Evolutionary conservation across 495 filamentous ascomycete species (phyloP).

Genomic region (Xylaria longipes): DNA sequence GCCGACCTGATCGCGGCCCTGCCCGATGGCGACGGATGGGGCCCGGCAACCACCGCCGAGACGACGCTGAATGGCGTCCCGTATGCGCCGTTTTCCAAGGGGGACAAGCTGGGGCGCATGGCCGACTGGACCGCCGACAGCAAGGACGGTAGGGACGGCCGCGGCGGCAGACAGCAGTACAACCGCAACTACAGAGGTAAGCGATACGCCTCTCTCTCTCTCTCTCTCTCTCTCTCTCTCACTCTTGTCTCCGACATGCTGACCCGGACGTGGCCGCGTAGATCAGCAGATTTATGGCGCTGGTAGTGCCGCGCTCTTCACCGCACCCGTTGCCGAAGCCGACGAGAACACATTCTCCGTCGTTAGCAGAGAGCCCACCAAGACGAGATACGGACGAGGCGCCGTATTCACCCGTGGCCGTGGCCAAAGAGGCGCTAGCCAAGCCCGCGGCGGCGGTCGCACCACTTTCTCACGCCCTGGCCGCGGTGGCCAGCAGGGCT

Average conservation of each 20-base stretch:
- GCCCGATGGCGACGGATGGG: slow-evolving; percentile 78
- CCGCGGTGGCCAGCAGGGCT: slow-evolving; percentile 50
- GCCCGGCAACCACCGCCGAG: slow-evolving; percentile 78
- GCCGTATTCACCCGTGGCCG: slow-evolving; percentile 88
- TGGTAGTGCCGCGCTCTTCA: slow-evolving; percentile 83
- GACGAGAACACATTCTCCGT: slow-evolving; percentile 98
- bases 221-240: background rate
- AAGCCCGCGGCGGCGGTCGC: slow-evolving; percentile 72
- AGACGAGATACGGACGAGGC: slow-evolving; percentile 87
- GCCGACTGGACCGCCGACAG: slow-evolving; percentile 97
- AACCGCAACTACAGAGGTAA: slow-evolving; percentile 90
- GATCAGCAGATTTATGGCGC: slow-evolving; percentile 98
- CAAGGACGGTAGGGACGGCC: slow-evolving; percentile 78
- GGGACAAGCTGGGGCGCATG: slow-evolving; percentile 98
- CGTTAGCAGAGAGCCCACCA: slow-evolving; percentile 84
- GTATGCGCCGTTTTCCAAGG: slow-evolving; percentile 97
- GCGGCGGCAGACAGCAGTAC: slow-evolving; percentile 84
- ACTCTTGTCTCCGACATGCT: slow-evolving; percentile 7
- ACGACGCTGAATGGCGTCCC: slow-evolving; percentile 92
- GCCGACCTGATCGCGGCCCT: slow-evolving; percentile 63
- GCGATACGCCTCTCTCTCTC: slow-evolving; percentile 26
- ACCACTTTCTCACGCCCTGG: slow-evolving; percentile 54
- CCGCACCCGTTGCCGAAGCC: slow-evolving; percentile 80
- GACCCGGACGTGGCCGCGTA: slow-evolving; percentile 43
- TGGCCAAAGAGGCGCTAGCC: slow-evolving; percentile 74